Evolutionary conservation across 2,329 filamentous ascomycete species (phyloP), one percentile per base, ranked within the genome.

Genomic region (Microcyclospora tardicrescens): DNA sequence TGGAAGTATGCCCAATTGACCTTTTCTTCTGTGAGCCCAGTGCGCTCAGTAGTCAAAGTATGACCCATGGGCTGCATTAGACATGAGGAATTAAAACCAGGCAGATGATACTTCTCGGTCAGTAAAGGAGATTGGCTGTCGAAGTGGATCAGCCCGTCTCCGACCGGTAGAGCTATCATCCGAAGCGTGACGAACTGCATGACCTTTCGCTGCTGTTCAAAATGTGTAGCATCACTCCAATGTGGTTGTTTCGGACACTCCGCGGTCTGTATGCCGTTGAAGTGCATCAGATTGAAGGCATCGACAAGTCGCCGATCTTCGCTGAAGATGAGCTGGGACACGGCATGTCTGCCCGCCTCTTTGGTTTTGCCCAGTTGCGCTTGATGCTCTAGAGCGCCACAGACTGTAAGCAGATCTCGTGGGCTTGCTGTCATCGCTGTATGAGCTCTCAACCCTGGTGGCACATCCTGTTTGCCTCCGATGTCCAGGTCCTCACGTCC

Each of bases 1-100:
- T 98, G 91, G 62, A 98, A 98, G 62, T 95, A 98, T 0, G 89
- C 87, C 91, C 91, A 98, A 55, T 85, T 89, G 31, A 94, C 85
- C 60, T 93, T 96, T 52, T 98, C 91, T 62, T 98, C 91, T 0
- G 84, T 89, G 53, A 93, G 93, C 2, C 81, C 69, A 5, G 73
- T 71, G 52, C 89, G 85, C 55, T 98, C 91, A 6, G 91, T 86
- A n/a, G 84, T 87, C 24, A 98, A 82, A 2, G 84, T 93, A 28
- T 86, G 86, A 46, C 93, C 91, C 44, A 82, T 79, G 2, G 93
- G 91, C 55, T 86, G 91, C 67, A 98, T 87, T 8, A 91, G 69
- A 54, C 87, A 95, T 38, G 84, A 85, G 28, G 94, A 71, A 46
- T 87, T 94, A 63, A 98, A 98, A 0, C 87, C 89, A 35, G 82